A percentile compares a stretch with the other conserved stretches of the same genome.
Evolutionary conservation across 345 rosid species (phyloP).

Genomic region (Dipteronia sinensis): DNA sequence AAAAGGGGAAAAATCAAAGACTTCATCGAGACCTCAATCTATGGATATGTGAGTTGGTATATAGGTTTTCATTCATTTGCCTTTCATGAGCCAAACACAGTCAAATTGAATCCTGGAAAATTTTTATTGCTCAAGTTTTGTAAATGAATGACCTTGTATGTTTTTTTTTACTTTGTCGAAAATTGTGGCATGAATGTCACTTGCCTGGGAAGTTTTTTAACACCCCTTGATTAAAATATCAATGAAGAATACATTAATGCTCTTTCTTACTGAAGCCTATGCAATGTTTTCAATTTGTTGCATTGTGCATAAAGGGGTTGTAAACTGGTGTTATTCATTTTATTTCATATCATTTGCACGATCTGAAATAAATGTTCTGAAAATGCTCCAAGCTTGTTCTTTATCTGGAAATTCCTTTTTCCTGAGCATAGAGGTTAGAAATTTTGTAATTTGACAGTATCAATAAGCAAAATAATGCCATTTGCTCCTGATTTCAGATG

Average conservation of each 20-base stretch:
- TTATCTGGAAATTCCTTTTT: not conserved
- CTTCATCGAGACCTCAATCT: slow-evolving; percentile 27
- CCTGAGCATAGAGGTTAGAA: not conserved
- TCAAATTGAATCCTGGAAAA: not conserved
- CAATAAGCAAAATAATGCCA: not conserved
- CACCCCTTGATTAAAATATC: slow-evolving; percentile 1
- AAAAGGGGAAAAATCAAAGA: slow-evolving; percentile 37
- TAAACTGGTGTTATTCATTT: not conserved
- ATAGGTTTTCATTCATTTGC: not conserved
- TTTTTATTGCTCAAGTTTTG: not conserved
- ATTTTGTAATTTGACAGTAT: not conserved
- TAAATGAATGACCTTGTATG: not conserved
- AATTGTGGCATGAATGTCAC: not conserved
- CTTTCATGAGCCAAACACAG: not conserved
- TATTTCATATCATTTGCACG: not conserved
- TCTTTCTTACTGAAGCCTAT: not conserved
- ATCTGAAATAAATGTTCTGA: too few species aligned
- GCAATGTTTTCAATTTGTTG: not conserved
- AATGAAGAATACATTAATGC: not conserved
- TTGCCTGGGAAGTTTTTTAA: not conserved
- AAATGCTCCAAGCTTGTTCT: not conserved
- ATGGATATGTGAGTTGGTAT: slow-evolving; percentile 46
- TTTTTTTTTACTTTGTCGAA: not conserved
- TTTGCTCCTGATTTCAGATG: not conserved
- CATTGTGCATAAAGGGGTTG: not conserved